Percentiles rank a stretch among this genome's conserved stretches.
phyloP scores from a whole-genome alignment of 805 yeast genomes.

The Teunomyces gatunensis region DNA sequence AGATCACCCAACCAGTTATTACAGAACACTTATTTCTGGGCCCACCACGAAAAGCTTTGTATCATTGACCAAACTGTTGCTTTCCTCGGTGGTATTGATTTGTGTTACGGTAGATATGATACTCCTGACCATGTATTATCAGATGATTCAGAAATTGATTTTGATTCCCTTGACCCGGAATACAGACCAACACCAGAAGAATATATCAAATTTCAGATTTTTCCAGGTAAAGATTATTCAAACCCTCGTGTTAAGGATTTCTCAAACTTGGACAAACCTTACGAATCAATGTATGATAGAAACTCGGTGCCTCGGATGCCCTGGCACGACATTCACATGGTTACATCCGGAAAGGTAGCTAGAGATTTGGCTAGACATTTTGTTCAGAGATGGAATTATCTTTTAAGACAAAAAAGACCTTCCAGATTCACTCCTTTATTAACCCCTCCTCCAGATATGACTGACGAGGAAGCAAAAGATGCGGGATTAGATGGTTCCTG shows the following conservation, averaged over 20 bases:
- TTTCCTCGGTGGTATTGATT: conserved; percentile 92
- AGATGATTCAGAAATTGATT: conserved; percentile 59
- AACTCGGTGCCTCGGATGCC: conserved; percentile 89
- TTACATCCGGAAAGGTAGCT: conserved; percentile 91
- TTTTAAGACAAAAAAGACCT: conserved; percentile 89
- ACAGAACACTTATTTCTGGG: conserved; percentile 96
- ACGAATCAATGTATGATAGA: conserved; percentile 89
- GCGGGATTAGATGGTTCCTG: conserved; percentile 77
- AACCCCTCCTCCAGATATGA: conserved; percentile 88
- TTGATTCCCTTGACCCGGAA: conserved; percentile 26
- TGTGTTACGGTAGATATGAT: conserved; percentile 94
- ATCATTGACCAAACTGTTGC: conserved; percentile 85
- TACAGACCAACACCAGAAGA: conserved; percentile 38
- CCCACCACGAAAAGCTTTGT: conserved; percentile 94
- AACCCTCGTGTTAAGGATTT: conserved; percentile 94
- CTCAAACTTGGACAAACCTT: conserved; percentile 75
- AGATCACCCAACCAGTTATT: conserved; percentile 94
- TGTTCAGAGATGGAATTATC: conserved; percentile 95
- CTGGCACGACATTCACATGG: conserved; percentile 99
- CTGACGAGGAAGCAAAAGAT: conserved; percentile 63
- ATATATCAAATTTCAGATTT: conserved; percentile 55
- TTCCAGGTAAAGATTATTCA: conserved; percentile 97
- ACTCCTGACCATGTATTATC: conserved; percentile 90
- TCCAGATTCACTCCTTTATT: conserved; percentile 89
- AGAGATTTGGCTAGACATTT: conserved; percentile 91